Evolutionary conservation across 192 early-diverging fungal species (phyloP), one percentile per base, ranked within the genome.

Genomic region (Podila epicladia): DNA sequence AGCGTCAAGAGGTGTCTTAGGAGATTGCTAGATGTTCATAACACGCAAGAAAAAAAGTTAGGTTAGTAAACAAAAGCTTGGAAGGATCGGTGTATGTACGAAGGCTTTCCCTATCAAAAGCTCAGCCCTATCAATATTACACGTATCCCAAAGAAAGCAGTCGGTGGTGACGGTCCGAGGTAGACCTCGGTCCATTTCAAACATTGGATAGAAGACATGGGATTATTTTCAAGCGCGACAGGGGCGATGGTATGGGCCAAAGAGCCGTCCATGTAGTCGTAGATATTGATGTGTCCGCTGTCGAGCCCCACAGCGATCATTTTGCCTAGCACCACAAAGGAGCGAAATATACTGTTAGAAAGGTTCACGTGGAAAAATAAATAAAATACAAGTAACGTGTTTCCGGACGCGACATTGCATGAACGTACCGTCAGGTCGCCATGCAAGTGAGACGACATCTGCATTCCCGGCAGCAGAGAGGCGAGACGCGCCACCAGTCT

Each of bases 371-470:
- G 32, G 2, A 55, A 5, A 22, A n/a, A n/a, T 35, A 37, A 37
- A 8, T 11, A 37, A 37, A 37, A 1, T 7, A 37, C 4, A 37
- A 9, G 6, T 7, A 37, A 37, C 6, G 35, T 1, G 35, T 37
- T 9, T 37, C 11, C 9, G 35, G 35, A 37, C 35, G 41, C 15
- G 41, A 45, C 41, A 45, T 37, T 37, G 29, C 29, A 9, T 37
- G 35, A 37, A 68, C 31, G 9, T 69, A 58, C 75, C 75, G 60
- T 78, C 75, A 41, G 75, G 75, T 19, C 69, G 68, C 75, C 75
- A 78, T 53, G 75, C 58, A 26, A 78, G 45, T 4, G 75, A 78
- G 33, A 71, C 58, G n/a, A 59, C 75, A 13, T 65, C 32, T 55
- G 50, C 63, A 24, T 58, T 41, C n/a, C 17, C n/a, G 15, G 15